Base-by-base conservation (phyloP, 2,329 filamentous ascomycete species). In the Ascochyta lentis region DNA sequence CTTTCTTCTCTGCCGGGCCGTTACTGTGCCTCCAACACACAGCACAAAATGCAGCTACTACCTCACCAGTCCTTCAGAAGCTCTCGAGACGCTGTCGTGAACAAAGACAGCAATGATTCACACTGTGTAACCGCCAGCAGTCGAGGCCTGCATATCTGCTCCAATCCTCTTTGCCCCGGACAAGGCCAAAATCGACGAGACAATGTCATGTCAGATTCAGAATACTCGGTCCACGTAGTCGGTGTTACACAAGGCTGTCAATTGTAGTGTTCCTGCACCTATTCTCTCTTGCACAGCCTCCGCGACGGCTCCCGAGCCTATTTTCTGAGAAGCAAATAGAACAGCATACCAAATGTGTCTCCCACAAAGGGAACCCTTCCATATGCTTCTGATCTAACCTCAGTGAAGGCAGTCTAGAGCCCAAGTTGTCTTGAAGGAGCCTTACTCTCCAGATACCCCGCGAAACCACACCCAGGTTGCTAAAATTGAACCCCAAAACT, bases 81-180 rank as follows among this genome's bases (percentile, higher is more conserved):
- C 43, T 37, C 53, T 51, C 53, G 47, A 47, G 47, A 48, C 53
- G 53, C 53, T 43, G 47, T 24, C 19, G 42, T 43, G 37, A 34
- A 56, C 53, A 56, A 51, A 51, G 53, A 56, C 53, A 56, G 53
- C 38, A 56, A 56, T 51, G 48, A 56, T 37, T 42, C 53, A 47
- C 46, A 6, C 53, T 29, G 53, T 50, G 53, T 55, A 55, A 55
- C 53, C 48, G 53, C 53, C 53, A 51, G 48, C 43, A 46, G n/a
- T 56, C 53, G 47, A 56, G 47, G 33, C 47, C 53, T 26, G 48
- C 53, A 43, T 48, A 12, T 12, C 3, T 51, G 24, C 31, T 46
- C 50, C 41, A 50, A 24, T 26, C 29, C 10, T 43, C 22, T 48
- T 56, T 48, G 46, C 53, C 47, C 47, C 42, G 51, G 44, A 43